Evolutionary conservation across 1,284 basidiomycete species (phyloP).

Genomic region (Cryptococcus amylolentus): DNA sequence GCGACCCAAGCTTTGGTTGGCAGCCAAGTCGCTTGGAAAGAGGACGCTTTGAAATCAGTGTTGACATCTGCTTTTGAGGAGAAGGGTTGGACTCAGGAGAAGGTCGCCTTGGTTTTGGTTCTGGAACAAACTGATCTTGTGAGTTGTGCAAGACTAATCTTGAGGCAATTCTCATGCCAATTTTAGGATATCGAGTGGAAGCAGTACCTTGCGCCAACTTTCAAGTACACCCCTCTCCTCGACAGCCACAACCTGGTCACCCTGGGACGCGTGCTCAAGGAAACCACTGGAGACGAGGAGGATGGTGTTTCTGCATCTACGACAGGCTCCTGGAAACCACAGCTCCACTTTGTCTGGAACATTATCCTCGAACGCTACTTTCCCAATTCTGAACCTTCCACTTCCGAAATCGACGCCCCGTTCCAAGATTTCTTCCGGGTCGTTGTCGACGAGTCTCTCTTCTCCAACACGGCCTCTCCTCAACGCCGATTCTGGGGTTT

Average conservation of each 20-base stretch:
- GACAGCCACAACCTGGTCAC: constrained; percentile 62
- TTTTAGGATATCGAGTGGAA: constrained; percentile 62
- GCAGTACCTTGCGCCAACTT: constrained; percentile 64
- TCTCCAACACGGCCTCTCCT: constrained; percentile 74
- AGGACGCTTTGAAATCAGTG: constrained; percentile 59
- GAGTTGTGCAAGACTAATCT: constrained; percentile 13
- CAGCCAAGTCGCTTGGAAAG: constrained; percentile 67
- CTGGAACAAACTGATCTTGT: constrained; percentile 61
- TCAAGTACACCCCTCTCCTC: constrained; percentile 70
- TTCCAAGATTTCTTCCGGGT: constrained; percentile 88
- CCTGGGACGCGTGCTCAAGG: constrained; percentile 71
- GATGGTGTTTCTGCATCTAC: constrained; percentile 33
- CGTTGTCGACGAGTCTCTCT: constrained; percentile 88
- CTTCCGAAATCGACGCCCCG: constrained; percentile 51
- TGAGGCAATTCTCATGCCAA: neutral
- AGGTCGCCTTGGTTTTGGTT: constrained; percentile 72
- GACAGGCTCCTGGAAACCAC: constrained; percentile 76
- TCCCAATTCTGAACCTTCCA: constrained; percentile 44
- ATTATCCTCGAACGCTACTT: constrained; percentile 74
- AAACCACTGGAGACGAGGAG: constrained; percentile 41
- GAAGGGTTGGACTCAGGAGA: constrained; percentile 77
- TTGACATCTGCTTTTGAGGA: constrained; percentile 58
- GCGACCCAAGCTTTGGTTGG: constrained; percentile 61
- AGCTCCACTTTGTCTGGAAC: constrained; percentile 90
- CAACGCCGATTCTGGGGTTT: constrained; percentile 96